Conservation (phyloP, 2,329 filamentous ascomycete genomes). For the Hymenotorrendiella dingleyae region DNA sequence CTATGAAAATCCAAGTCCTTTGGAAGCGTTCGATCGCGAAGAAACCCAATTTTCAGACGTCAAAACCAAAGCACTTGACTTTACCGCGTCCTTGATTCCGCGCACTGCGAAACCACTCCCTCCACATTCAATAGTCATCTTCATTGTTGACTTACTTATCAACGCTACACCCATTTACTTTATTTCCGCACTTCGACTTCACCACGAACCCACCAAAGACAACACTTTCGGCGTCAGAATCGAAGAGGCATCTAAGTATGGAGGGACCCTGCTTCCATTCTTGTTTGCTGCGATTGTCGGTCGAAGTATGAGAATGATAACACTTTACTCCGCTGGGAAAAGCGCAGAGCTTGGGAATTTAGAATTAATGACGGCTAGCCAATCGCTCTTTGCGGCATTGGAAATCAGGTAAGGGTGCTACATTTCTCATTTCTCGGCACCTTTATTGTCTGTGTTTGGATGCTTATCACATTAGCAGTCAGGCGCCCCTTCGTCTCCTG, state of each 20-base stretch:
- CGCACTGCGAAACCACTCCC: too few relatives aligned
- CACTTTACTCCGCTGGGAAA: background rate
- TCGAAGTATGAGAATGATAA: background rate
- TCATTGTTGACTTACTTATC: background rate
- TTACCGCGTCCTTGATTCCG: too few relatives aligned
- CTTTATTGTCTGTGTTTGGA: background rate
- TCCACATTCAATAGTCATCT: background rate
- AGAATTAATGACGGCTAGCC: background rate
- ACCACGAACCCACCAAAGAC: background rate
- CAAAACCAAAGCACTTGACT: too few relatives aligned
- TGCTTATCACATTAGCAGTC: background rate
- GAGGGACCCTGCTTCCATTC: background rate
- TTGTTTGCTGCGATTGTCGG: background rate
- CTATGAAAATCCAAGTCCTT: too few relatives aligned
- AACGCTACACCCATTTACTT: background rate
- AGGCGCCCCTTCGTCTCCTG: background rate
- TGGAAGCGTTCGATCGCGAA: too few relatives aligned
- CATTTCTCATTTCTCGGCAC: background rate
- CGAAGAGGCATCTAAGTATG: background rate
- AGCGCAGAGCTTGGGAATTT: background rate
- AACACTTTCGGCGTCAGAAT: background rate
- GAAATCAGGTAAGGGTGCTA: background rate
- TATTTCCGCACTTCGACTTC: background rate
- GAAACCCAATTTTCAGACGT: too few relatives aligned
- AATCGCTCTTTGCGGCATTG: background rate